Conservation (phyloP, 2,329 filamentous ascomycete genomes). For the Mycosphaerella arachidis region DNA sequence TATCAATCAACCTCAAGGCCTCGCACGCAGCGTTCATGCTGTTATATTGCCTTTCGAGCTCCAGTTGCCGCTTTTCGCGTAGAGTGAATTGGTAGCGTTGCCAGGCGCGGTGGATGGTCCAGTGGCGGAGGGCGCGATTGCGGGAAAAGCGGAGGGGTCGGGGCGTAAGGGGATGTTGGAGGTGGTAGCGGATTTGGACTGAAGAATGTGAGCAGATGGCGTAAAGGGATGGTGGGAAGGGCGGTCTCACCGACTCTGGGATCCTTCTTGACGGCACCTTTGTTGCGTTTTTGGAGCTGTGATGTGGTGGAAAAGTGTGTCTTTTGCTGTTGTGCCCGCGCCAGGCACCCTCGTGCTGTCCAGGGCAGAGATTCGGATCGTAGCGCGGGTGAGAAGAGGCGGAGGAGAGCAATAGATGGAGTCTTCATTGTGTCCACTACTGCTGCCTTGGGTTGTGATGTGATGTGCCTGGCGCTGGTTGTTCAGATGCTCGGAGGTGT, state of each 20-base stretch:
- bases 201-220: slow-evolving; percentile 12
- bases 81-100: slow-evolving; percentile 69
- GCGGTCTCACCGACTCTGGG: slow-evolving; percentile 29
- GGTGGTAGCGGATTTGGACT: slow-evolving; percentile 66
- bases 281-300: slow-evolving; percentile 35
- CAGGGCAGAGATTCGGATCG: slow-evolving; percentile 14
- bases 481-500: background rate
- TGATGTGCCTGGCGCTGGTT: background rate
- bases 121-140: slow-evolving; percentile 83
- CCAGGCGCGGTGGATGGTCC: slow-evolving; percentile 98
- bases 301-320: slow-evolving; percentile 37
- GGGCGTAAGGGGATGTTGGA: slow-evolving; percentile 63
- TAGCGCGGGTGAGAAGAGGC: slow-evolving; percentile 25
- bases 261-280: slow-evolving; percentile 31
- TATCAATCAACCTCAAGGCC: slow-evolving; percentile 59
- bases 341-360: slow-evolving; percentile 24
- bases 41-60: slow-evolving; percentile 74
- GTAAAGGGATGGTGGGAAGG: background rate
- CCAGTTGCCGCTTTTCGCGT: slow-evolving; percentile 59
- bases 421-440: slow-evolving; percentile 20
- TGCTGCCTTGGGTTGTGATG: background rate
- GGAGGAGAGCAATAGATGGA: slow-evolving; percentile 27
- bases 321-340: slow-evolving; percentile 20
- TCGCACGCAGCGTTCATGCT: slow-evolving; percentile 83
- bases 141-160: slow-evolving; percentile 80